phyloP scores from a whole-genome alignment of 2,329 filamentous ascomycete genomes.

The Ophiostoma sp. region DNA sequence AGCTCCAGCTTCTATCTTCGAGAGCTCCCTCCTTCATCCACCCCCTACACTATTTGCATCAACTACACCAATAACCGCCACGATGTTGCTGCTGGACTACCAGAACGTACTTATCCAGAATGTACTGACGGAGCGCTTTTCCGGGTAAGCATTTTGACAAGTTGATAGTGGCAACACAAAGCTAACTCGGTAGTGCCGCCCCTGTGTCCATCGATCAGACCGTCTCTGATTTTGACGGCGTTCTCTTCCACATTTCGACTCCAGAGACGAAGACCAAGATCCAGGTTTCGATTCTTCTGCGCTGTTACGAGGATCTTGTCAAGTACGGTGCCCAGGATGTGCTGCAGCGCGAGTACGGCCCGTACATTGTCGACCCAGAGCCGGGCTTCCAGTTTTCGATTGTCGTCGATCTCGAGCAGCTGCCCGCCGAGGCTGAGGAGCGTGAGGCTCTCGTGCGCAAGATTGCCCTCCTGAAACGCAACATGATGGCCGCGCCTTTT shows the following conservation, averaged over 20 bases:
- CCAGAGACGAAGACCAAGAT: conserved; percentile 92
- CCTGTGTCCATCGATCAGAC: conserved; percentile 93
- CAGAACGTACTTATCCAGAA: conserved; percentile 98
- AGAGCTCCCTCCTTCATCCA: background rate
- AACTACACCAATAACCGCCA: conserved; percentile 33
- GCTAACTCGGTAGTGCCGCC: conserved; percentile 57
- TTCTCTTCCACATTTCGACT: conserved; percentile 97
- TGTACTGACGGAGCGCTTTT: conserved; percentile 90
- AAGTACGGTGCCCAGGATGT: conserved; percentile 89
- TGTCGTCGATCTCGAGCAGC: conserved; percentile 76
- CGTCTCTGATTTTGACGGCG: conserved; percentile 97
- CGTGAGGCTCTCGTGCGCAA: conserved; percentile 81
- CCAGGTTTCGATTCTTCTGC: conserved; percentile 86
- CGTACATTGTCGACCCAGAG: conserved; percentile 83
- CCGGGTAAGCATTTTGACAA: conserved; percentile 53
- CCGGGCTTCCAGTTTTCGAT: conserved; percentile 95
- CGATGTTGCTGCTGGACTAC: conserved; percentile 92
- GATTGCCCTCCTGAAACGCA: conserved; percentile 89
- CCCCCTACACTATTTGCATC: conserved; percentile 13
- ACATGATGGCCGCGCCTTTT: conserved; percentile 97
- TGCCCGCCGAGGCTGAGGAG: conserved; percentile 74
- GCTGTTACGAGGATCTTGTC: conserved; percentile 89
- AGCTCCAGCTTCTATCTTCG: background rate
- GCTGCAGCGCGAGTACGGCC: conserved; percentile 88
- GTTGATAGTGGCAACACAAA: conserved; percentile 13